A percentile compares a stretch with the other conserved stretches of the same genome.
These are phyloP conservation scores for Basipetospora chlamydospora DNA, from an alignment of 2,329 filamentous ascomycete genomes.

Conservation along the genomic window DNA sequence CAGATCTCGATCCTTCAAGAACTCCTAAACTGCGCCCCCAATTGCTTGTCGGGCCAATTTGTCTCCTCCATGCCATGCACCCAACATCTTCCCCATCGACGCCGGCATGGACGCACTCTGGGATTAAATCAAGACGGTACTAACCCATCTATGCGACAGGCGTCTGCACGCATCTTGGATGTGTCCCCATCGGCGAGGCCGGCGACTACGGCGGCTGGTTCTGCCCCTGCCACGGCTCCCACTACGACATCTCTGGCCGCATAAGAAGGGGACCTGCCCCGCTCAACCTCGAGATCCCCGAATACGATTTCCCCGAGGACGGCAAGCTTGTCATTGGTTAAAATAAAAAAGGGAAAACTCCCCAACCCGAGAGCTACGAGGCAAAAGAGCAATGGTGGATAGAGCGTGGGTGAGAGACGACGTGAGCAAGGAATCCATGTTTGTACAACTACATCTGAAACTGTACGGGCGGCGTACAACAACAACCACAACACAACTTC, in stretches of 20 bases:
- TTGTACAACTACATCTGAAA: no score
- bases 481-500: no score
- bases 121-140: no score
- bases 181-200: constrained; percentile 96
- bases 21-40: no score
- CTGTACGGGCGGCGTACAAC: no score
- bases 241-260: constrained; percentile 99
- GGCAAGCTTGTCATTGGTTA: constrained; percentile 88
- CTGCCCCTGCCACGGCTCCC: constrained; percentile 99
- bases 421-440: no score
- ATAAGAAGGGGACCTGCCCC: constrained; percentile 95
- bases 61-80: neutral
- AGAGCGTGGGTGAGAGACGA: no score
- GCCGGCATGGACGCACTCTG: no score
- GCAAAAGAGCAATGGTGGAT: no score
- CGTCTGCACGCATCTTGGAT: constrained; percentile 98
- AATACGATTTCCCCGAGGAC: constrained; percentile 87
- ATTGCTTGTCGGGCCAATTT: neutral
- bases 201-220: constrained; percentile 99
- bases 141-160: constrained; percentile 31
- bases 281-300: constrained; percentile 89
- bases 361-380: no score
- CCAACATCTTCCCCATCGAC: no score
- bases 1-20: no score
- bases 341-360: constrained; percentile 20